Percentiles rank a stretch among this genome's conserved stretches.
Evolutionary conservation across 495 filamentous ascomycete species (phyloP).

Genomic region (Podospora australis): DNA sequence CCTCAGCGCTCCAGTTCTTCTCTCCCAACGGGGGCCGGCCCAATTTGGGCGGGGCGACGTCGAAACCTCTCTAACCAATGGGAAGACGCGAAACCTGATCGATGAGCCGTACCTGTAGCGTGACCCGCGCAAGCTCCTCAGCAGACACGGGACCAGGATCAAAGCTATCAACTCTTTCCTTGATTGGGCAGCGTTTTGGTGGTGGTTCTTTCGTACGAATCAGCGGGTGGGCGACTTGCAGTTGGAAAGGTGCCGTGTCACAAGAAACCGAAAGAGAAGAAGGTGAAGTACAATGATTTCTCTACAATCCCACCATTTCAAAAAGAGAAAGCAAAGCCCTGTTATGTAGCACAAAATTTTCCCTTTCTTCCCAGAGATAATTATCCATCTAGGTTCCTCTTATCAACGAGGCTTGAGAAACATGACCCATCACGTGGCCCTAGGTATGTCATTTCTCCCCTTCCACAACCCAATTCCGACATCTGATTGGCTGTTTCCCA

Average conservation of each 20-base stretch:
- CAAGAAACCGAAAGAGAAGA: no score
- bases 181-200: no score
- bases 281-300: no score
- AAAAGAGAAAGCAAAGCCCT: constrained; percentile 5
- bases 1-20: background rate
- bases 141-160: no score
- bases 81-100: background rate
- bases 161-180: no score
- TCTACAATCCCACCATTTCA: background rate
- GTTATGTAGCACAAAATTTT: background rate
- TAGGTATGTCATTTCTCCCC: background rate
- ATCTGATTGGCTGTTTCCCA: constrained; percentile 9
- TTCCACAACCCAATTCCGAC: constrained; percentile 9
- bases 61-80: background rate
- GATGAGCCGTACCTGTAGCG: constrained; percentile 2
- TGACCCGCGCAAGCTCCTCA: constrained; percentile 1
- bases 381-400: no score
- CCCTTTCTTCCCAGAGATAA: no score
- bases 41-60: background rate
- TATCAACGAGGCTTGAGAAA: background rate
- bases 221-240: no score
- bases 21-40: background rate
- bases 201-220: no score
- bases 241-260: no score
- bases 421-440: background rate